phyloP scores from a whole-genome alignment of 2,329 filamentous ascomycete species.

The Hortaea werneckii region DNA sequence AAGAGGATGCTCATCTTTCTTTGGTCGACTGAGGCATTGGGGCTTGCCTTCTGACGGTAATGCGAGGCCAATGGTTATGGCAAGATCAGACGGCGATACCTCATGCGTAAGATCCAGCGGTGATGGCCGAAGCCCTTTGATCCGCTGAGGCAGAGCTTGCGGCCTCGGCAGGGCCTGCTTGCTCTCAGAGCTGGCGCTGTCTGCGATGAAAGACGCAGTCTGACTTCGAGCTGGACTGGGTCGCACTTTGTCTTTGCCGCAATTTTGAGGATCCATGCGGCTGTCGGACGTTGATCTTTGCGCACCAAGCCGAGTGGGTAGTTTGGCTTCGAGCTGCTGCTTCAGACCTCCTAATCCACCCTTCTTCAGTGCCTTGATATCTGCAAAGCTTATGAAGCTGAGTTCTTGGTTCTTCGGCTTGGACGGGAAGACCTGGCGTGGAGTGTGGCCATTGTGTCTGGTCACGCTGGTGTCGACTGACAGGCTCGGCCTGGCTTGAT shows the following conservation, averaged over 20 bases:
- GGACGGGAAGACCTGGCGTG: conserved; percentile 36
- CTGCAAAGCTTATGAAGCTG: conserved; percentile 14
- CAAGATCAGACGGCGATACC: conserved; percentile 58
- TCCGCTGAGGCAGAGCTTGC: conserved; percentile 10
- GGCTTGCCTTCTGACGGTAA: conserved; percentile 47
- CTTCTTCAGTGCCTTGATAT: conserved; percentile 6
- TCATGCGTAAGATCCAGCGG: conserved; percentile 29
- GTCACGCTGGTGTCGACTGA: conserved; percentile 58
- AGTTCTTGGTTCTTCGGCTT: conserved; percentile 17
- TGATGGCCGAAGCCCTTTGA: conserved; percentile 18
- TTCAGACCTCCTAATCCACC: conserved; percentile 11
- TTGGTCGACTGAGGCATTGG: conserved; percentile 28
- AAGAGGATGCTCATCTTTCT: not conserved
- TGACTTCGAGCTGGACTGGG: too few species aligned
- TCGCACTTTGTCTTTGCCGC: too few species aligned
- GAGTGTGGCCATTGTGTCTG: conserved; percentile 32
- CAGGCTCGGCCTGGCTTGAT: conserved; percentile 8
- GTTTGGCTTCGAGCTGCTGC: conserved; percentile 18
- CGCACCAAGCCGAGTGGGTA: conserved; percentile 3
- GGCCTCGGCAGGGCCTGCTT: not conserved
- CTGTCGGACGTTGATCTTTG: conserved; percentile 1
- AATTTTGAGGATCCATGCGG: not conserved
- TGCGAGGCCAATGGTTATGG: conserved; percentile 62
- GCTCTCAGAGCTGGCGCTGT: not conserved
- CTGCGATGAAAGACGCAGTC: not conserved